Conservation (phyloP, 2,329 filamentous ascomycete species). For the Trichoderma harzianum region DNA sequence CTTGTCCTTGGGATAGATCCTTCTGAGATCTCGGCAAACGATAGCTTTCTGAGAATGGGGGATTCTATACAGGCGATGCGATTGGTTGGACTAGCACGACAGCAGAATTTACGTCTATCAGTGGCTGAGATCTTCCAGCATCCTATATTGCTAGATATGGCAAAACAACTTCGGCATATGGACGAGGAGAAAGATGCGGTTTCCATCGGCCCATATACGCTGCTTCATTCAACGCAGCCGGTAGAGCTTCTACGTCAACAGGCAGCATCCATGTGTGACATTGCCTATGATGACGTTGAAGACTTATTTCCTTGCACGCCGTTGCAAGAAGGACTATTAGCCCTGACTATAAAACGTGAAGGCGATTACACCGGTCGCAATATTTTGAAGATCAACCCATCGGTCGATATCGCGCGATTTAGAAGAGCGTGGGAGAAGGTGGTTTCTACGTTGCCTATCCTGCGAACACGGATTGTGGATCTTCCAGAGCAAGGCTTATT, state of each 20-base stretch:
- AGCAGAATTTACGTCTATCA: neutral
- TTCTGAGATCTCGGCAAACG: neutral
- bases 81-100: constrained; percentile 8
- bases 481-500: neutral
- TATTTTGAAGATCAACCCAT: neutral
- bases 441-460: neutral
- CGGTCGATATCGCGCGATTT: neutral
- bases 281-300: neutral
- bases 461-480: constrained; percentile 7
- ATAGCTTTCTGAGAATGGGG: constrained; percentile 9
- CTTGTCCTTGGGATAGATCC: constrained; percentile 3
- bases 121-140: constrained; percentile 8
- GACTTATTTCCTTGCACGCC: constrained; percentile 10
- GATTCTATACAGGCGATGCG: constrained; percentile 15
- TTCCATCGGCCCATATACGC: neutral
- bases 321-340: constrained; percentile 2
- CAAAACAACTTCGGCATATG: neutral
- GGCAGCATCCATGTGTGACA: constrained; percentile 1
- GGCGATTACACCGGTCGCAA: neutral
- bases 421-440: neutral
- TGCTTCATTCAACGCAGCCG: neutral
- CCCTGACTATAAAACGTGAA: neutral
- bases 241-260: neutral
- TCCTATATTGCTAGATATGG: constrained; percentile 1
- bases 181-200: neutral